Evolutionary conservation across 306 rosid genomes (phyloP).

Genomic region (Quercus suber): DNA sequence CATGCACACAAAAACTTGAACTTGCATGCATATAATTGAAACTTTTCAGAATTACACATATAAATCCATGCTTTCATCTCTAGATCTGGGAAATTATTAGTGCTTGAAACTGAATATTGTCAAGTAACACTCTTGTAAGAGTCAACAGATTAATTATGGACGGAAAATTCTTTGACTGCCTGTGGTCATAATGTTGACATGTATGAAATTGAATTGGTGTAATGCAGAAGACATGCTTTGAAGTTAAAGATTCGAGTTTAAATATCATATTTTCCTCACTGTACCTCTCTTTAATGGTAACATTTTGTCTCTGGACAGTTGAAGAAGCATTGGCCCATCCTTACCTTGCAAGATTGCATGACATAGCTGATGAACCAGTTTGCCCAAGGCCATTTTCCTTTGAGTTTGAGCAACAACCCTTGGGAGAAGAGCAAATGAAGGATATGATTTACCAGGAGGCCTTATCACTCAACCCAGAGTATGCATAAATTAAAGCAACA

Average conservation of each 20-base stretch:
- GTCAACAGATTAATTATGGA: not conserved
- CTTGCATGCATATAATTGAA: not conserved
- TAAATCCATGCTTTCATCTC: not conserved
- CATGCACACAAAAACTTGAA: not conserved
- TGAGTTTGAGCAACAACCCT: constrained; percentile 77
- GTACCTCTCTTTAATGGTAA: constrained; percentile 14
- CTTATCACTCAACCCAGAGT: constrained; percentile 72
- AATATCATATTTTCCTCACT: constrained; percentile 5
- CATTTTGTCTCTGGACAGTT: constrained; percentile 44
- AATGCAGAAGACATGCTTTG: not conserved
- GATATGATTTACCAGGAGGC: constrained; percentile 94
- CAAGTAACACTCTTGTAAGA: not conserved
- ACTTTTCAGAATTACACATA: not conserved
- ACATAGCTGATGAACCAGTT: constrained; percentile 84
- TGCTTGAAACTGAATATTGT: not conserved
- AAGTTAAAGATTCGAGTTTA: constrained; percentile 8
- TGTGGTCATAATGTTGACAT: not conserved
- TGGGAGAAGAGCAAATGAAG: constrained; percentile 91
- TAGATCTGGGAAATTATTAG: not conserved
- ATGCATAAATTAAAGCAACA: constrained; percentile 32
- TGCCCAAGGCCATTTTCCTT: constrained; percentile 74
- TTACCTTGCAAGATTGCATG: constrained; percentile 92
- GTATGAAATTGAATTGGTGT: not conserved
- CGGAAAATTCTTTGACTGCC: not conserved
- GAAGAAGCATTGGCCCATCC: constrained; percentile 97